Evolutionary conservation across 495 filamentous ascomycete genomes (phyloP).

Genomic region (Annulohypoxylon maeteangense): DNA sequence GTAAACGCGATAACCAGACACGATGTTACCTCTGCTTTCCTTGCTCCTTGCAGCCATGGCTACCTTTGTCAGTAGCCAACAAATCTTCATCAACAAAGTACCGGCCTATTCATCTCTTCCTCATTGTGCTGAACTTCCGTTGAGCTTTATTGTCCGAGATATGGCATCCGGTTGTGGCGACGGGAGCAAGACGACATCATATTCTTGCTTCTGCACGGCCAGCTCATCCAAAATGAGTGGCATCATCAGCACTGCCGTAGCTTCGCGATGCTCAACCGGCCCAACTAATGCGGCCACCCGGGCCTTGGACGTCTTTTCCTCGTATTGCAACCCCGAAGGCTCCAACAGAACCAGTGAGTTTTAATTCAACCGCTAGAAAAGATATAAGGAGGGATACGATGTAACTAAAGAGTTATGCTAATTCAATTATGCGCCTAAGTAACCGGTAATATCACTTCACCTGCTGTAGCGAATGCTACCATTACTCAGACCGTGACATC

Average conservation of each 20-base stretch:
- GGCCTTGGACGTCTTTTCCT: neutral
- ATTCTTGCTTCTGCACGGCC: conserved; percentile 5
- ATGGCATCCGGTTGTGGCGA: neutral
- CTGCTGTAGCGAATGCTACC: neutral
- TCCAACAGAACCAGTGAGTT: neutral
- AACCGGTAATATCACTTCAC: neutral
- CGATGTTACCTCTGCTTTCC: neutral
- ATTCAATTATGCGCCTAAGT: neutral
- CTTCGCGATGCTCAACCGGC: neutral
- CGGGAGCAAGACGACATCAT: neutral
- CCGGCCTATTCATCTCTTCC: neutral
- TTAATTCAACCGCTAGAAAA: too few relatives aligned
- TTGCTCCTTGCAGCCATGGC: neutral
- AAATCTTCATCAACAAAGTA: neutral
- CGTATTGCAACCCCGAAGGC: neutral
- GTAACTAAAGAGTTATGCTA: neutral
- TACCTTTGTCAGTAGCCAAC: neutral
- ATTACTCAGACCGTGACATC: neutral
- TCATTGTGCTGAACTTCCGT: neutral
- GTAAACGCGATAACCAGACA: neutral
- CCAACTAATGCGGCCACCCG: neutral
- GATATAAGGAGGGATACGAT: neutral
- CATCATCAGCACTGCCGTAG: neutral
- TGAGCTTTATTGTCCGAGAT: conserved; percentile 5
- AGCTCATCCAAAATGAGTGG: conserved; percentile 3